These are phyloP conservation scores for Quercus parvula DNA, from an alignment of 306 rosid species.

Conservation along the genomic window DNA sequence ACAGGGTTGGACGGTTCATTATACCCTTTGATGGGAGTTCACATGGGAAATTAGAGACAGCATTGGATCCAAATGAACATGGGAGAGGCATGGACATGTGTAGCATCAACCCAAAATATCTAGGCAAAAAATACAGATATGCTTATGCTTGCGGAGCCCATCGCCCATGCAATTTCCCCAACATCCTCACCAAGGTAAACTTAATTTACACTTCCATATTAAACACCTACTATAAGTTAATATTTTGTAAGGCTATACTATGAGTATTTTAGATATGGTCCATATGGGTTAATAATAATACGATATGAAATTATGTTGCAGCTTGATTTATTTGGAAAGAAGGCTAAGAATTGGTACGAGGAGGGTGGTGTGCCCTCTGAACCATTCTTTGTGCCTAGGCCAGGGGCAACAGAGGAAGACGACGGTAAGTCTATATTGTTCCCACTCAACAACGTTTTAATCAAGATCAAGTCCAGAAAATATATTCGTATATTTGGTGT, in stretches of 20 bases:
- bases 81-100: slow-evolving; percentile 98
- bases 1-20: slow-evolving; percentile 85
- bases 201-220: not conserved
- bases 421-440: slow-evolving; percentile 48
- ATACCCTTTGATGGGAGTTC: slow-evolving; percentile 80
- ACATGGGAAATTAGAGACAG: slow-evolving; percentile 69
- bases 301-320: slow-evolving; percentile 23
- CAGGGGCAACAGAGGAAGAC: slow-evolving; percentile 90
- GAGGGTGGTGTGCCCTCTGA: slow-evolving; percentile 87
- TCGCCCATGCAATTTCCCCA: slow-evolving; percentile 96
- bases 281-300: not conserved
- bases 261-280: not conserved
- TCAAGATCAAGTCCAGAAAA: too few species aligned
- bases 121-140: slow-evolving; percentile 80
- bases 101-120: slow-evolving; percentile 67
- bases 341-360: slow-evolving; percentile 78
- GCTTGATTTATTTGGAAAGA: slow-evolving; percentile 65
- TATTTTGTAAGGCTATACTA: not conserved
- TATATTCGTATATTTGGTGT: too few species aligned
- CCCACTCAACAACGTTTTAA: too few species aligned
- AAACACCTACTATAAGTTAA: not conserved
- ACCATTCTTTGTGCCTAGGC: slow-evolving; percentile 84
- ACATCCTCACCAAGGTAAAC: slow-evolving; percentile 81
- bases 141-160: slow-evolving; percentile 96
- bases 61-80: slow-evolving; percentile 84